A percentile compares a stretch with the other conserved stretches of the same genome.
These are phyloP conservation scores for Trypanosoma avium DNA, from an alignment of 208 protist genomes.

Conservation along the genomic window DNA sequence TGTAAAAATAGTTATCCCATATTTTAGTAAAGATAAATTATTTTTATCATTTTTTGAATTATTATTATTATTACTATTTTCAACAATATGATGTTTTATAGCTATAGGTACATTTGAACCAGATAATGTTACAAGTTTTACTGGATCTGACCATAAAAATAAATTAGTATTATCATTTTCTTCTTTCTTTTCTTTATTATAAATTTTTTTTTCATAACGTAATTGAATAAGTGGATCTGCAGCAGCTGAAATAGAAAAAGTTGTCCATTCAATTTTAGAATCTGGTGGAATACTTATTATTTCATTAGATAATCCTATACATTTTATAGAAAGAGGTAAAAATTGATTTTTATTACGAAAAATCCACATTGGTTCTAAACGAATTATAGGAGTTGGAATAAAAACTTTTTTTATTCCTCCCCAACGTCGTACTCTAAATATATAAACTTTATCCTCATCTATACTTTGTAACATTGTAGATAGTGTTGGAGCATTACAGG, in stretches of 20 bases:
- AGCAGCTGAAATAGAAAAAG: slow-evolving; percentile 2
- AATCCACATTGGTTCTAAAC: slow-evolving; percentile 21
- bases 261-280: slow-evolving; percentile 6
- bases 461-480: slow-evolving; percentile 31
- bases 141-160: slow-evolving; percentile 42
- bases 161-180: not conserved
- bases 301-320: not conserved
- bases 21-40: not conserved
- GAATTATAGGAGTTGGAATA: slow-evolving; percentile 3
- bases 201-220: slow-evolving; percentile 19
- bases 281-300: slow-evolving; percentile 5
- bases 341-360: slow-evolving; percentile 12
- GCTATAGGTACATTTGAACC: slow-evolving; percentile 33
- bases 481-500: slow-evolving; percentile 24
- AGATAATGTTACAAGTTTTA: slow-evolving; percentile 40
- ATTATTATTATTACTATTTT: not conserved
- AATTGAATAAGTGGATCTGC: slow-evolving; percentile 27
- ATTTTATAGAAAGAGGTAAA: slow-evolving; percentile 20
- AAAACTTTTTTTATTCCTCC: slow-evolving; percentile 12
- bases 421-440: slow-evolving; percentile 25
- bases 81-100: slow-evolving; percentile 33
- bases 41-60: too few species aligned
- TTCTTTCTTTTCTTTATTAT: not conserved
- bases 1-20: slow-evolving; percentile 14
- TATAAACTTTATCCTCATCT: slow-evolving; percentile 19